Percentiles rank a stretch among this genome's conserved stretches.
phyloP scores from a whole-genome alignment of 2,329 filamentous ascomycete species.

The Corniculantispora saksenae region DNA sequence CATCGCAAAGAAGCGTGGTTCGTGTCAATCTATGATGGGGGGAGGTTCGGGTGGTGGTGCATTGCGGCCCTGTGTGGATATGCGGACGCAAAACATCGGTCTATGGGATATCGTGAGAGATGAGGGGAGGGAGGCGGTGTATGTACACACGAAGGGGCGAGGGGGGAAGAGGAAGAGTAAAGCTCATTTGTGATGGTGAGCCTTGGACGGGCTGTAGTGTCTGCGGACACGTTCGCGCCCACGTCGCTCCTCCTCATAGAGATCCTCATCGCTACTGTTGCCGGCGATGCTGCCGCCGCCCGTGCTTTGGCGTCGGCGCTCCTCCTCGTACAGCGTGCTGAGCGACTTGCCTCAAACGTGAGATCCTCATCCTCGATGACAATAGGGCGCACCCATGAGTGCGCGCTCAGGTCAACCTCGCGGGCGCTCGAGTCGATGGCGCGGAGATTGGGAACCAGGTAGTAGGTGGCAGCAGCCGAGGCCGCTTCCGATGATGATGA shows the following conservation, averaged over 20 bases:
- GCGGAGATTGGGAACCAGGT: constrained; percentile 35
- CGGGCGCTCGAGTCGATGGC: constrained; percentile 34
- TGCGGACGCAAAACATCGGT: background rate
- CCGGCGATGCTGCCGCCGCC: constrained; percentile 38
- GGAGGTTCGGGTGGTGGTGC: background rate
- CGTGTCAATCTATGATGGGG: background rate
- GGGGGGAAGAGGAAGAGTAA: background rate
- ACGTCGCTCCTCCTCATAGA: constrained; percentile 36
- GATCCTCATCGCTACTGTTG: constrained; percentile 32
- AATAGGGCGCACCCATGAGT: constrained; percentile 54
- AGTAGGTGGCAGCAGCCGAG: constrained; percentile 21
- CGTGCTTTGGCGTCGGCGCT: constrained; percentile 46
- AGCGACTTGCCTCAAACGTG: constrained; percentile 61
- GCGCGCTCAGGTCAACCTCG: constrained; percentile 36
- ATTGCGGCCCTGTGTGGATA: background rate
- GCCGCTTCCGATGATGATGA: background rate
- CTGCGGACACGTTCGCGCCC: constrained; percentile 41
- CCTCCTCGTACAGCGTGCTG: constrained; percentile 62
- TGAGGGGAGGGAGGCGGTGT: background rate
- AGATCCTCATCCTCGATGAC: constrained; percentile 63
- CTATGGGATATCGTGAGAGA: background rate
- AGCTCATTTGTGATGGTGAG: constrained; percentile 35
- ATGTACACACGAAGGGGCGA: background rate
- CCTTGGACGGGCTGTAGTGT: constrained; percentile 31
- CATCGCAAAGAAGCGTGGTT: background rate